Evolutionary conservation across 495 filamentous ascomycete genomes (phyloP).

Genomic region (Lindgomyces ingoldianus): DNA sequence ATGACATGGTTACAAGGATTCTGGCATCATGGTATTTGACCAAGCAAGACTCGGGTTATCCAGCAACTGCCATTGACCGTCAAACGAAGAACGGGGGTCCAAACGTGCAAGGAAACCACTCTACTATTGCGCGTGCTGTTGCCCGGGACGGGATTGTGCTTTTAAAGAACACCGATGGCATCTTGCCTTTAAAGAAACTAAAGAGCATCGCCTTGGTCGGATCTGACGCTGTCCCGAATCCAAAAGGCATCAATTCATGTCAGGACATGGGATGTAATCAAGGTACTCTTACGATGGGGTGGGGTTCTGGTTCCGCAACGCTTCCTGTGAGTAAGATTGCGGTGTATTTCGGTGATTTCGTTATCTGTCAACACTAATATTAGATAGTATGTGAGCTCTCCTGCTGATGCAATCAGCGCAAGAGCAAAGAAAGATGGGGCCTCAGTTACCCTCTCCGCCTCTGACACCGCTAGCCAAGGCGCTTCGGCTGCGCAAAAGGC

Average conservation of each 20-base stretch:
- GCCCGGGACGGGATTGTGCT: slow-evolving; percentile 59
- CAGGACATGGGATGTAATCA: slow-evolving; percentile 2
- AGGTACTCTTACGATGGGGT: background rate
- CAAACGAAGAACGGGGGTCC: background rate
- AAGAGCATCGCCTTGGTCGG: slow-evolving; percentile 61
- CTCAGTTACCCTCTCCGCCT: background rate
- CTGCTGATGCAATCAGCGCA: background rate
- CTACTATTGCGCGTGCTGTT: slow-evolving; percentile 54
- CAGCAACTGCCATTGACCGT: background rate
- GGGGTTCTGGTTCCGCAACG: background rate
- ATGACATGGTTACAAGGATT: slow-evolving; percentile 42
- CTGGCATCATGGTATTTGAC: slow-evolving; percentile 40
- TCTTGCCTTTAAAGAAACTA: slow-evolving; percentile 55
- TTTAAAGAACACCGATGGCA: slow-evolving; percentile 61
- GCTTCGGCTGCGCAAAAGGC: background rate
- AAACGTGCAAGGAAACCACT: slow-evolving; percentile 55
- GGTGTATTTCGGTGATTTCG: background rate
- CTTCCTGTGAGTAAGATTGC: background rate
- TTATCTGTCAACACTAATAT: background rate
- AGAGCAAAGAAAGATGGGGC: background rate
- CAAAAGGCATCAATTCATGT: background rate
- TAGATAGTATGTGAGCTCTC: background rate
- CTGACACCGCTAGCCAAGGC: background rate
- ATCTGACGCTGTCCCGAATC: slow-evolving; percentile 54
- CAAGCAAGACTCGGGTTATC: slow-evolving; percentile 33